Base-by-base conservation (phyloP, 2,329 filamentous ascomycete genomes). In the Beauveria bassiana region DNA sequence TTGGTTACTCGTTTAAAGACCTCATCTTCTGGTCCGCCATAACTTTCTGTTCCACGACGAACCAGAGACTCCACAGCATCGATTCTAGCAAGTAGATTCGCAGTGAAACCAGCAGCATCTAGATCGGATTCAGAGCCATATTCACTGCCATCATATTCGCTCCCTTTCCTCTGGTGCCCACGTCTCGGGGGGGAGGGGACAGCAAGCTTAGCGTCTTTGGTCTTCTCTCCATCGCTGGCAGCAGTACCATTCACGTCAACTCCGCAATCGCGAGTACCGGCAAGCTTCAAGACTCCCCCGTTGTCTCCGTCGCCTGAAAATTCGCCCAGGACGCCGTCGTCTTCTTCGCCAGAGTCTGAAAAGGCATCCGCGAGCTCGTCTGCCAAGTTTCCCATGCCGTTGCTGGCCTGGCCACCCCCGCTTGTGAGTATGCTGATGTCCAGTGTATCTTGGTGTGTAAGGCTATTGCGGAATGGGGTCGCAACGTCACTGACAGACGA, bases 331-430 rank as follows among this genome's bases (percentile, higher is more conserved):
- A 22, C 66, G 70, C 51, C 78, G 14, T 78, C 72, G 22, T 80
- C 78, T 49, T 81, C 79, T 22, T 80, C 81, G 45, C 83, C 84
- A 9, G 85, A 87, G 40, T 85, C 86, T 49, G 83, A 85, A 72
- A 89, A 85, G 4, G 87, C 86, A 69, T 89, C 89, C 1, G 88
- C 90, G 53, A 95, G 77, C 73, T 95, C 90, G 73, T 93, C 90
- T 1, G 90, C 90, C 54, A 95, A 74, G 67, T 91, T 93, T 38
- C 90, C 90, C 64, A 91, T 77, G 9, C 87, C 87, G 64, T 84
- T 84, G 55, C 75, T 76, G 3, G 71, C 71, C 26, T 72, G 75
- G 51, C 73, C 72, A 43, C 73, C 79, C 47, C 73, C 76, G 61
- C 71, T 72, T 62, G 74, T 73, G 53, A 81, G 77, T n/a, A 77